Percentiles rank a stretch among this genome's conserved stretches.
phyloP scores from a whole-genome alignment of 352 stramenopile species.

The Pythium monospermum region DNA sequence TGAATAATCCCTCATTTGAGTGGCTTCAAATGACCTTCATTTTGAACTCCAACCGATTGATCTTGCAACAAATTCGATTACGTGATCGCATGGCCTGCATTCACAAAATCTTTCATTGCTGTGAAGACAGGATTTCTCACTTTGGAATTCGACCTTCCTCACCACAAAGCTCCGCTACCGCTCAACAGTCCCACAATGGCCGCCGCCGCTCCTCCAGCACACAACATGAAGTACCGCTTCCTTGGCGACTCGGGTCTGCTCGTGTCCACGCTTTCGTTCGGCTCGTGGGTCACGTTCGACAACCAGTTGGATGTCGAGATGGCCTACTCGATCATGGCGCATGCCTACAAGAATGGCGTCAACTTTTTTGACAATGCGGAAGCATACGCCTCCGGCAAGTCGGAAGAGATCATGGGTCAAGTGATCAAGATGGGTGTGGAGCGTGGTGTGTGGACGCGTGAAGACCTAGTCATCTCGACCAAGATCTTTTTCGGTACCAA shows the following conservation, averaged over 20 bases:
- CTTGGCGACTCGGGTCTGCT: constrained; percentile 49
- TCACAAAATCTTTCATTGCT: too few species aligned
- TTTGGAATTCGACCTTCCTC: constrained; percentile 1
- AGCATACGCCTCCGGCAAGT: constrained; percentile 40
- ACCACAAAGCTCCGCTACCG: constrained; percentile 8
- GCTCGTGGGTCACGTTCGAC: constrained; percentile 50
- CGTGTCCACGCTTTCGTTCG: constrained; percentile 48
- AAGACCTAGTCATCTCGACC: constrained; percentile 62
- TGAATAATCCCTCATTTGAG: too few species aligned
- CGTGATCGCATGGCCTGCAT: too few species aligned
- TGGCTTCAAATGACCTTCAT: too few species aligned
- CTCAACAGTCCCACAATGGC: too few species aligned
- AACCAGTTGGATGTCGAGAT: constrained; percentile 47
- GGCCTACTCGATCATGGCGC: constrained; percentile 47
- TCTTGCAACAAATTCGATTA: too few species aligned
- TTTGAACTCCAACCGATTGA: too few species aligned
- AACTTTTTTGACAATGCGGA: constrained; percentile 74
- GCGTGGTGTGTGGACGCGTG: constrained; percentile 32
- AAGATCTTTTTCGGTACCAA: constrained; percentile 65
- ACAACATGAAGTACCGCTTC: constrained; percentile 61
- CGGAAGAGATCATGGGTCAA: constrained; percentile 54
- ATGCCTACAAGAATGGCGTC: constrained; percentile 56
- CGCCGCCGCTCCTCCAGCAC: constrained; percentile 2
- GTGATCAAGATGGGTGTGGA: constrained; percentile 48
- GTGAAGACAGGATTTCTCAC: not conserved